Evolutionary conservation across 164 flowering plant species (phyloP).

Genomic region (Liriodendron chinense): DNA sequence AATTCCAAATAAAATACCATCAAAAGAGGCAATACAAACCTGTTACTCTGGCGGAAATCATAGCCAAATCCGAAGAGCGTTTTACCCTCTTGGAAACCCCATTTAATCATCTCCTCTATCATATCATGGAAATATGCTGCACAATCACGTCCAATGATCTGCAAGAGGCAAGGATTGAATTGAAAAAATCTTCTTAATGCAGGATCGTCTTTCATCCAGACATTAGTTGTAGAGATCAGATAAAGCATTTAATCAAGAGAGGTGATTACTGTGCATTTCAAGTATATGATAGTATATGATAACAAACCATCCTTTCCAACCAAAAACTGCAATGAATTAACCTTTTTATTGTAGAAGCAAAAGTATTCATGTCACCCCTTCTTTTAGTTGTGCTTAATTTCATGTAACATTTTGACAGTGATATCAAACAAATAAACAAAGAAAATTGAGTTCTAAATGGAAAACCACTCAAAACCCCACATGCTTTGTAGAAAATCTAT

Average conservation of each 20-base stretch:
- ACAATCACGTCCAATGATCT: slow-evolving; percentile 81
- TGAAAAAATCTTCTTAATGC: not conserved
- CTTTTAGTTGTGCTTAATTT: too few relatives aligned
- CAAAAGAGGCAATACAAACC: slow-evolving; percentile 36
- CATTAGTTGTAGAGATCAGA: not conserved
- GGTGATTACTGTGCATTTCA: not conserved
- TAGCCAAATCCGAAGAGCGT: slow-evolving; percentile 99
- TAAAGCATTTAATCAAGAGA: not conserved
- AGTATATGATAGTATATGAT: not conserved
- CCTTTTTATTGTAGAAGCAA: not conserved
- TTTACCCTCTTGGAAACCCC: slow-evolving; percentile 97
- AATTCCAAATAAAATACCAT: not conserved
- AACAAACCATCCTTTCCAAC: not conserved
- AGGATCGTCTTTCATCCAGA: not conserved
- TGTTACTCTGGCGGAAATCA: slow-evolving; percentile 98
- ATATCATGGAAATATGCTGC: slow-evolving; percentile 93
- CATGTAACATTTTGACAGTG: too few relatives aligned
- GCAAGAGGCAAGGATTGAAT: slow-evolving; percentile 12
- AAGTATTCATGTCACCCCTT: too few relatives aligned
- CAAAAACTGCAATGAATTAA: not conserved
- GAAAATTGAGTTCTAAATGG: too few relatives aligned
- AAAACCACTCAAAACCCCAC: too few relatives aligned
- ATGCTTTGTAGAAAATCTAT: too few relatives aligned
- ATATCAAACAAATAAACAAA: too few relatives aligned
- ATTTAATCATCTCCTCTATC: slow-evolving; percentile 83